A percentile compares a stretch with the other conserved stretches of the same genome.
Conservation (phyloP, 768 basidiomycete species). For the Hericium erinaceus region DNA sequence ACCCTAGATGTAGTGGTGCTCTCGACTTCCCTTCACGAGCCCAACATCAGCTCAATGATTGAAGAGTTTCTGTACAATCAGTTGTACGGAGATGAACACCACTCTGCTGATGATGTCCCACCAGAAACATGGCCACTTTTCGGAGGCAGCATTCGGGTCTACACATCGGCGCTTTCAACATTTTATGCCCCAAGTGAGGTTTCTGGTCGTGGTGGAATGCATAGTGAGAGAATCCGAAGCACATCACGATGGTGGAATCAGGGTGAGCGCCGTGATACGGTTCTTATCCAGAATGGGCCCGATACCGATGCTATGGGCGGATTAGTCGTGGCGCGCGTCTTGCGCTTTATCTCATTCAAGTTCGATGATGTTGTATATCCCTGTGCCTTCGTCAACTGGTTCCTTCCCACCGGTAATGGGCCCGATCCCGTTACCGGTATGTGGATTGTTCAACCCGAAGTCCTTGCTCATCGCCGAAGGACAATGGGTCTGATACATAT, state of each 20-base stretch:
- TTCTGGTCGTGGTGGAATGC: neutral
- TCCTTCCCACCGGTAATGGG: neutral
- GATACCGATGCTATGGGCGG: neutral
- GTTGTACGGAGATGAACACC: neutral
- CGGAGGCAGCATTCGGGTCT: neutral
- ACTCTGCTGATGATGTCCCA: neutral
- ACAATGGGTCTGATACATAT: neutral
- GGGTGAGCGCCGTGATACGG: neutral
- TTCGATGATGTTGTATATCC: neutral
- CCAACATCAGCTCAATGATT: neutral
- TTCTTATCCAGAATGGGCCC: neutral
- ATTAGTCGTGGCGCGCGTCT: neutral
- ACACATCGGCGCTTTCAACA: neutral
- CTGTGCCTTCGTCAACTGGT: slow-evolving; percentile 4
- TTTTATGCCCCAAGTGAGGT: slow-evolving; percentile 5
- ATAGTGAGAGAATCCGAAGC: neutral
- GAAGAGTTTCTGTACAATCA: neutral
- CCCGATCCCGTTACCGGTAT: slow-evolving; percentile 1
- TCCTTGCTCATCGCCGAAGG: no score
- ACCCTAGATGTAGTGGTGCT: no score
- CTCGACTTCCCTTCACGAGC: no score
- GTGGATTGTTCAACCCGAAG: slow-evolving; percentile 1
- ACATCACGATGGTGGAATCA: neutral
- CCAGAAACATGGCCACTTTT: neutral
- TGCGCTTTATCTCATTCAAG: slow-evolving; percentile 3